Evolutionary conservation across 257 asterid genomes (phyloP).

Genomic region (Nicotiana tomentosiformis): DNA sequence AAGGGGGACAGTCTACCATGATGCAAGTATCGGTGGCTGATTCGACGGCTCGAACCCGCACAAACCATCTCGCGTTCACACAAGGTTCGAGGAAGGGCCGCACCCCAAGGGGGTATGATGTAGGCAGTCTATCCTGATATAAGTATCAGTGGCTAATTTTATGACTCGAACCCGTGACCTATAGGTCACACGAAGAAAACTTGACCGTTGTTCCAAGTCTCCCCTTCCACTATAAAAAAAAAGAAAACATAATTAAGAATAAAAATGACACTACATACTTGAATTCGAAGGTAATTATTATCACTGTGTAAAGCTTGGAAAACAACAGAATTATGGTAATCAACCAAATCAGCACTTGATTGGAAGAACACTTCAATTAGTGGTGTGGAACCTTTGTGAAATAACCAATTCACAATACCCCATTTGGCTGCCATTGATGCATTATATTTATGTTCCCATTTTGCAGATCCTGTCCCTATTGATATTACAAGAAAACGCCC

Average conservation of each 20-base stretch:
- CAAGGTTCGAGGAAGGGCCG: too few relatives aligned
- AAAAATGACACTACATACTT: slow-evolving; percentile 17
- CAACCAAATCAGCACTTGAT: slow-evolving; percentile 48
- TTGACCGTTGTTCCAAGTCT: too few relatives aligned
- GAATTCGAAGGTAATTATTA: slow-evolving; percentile 43
- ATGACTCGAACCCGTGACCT: too few relatives aligned
- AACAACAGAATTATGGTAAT: slow-evolving; percentile 31
- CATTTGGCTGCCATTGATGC: slow-evolving; percentile 31
- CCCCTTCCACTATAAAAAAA: too few relatives aligned
- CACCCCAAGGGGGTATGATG: too few relatives aligned
- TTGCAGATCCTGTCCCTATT: slow-evolving; percentile 39
- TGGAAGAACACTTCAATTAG: slow-evolving; percentile 30
- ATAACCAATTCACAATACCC: slow-evolving; percentile 38
- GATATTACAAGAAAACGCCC: slow-evolving; percentile 37
- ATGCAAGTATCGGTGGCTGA: too few relatives aligned
- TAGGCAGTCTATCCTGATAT: too few relatives aligned
- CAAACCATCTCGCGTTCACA: too few relatives aligned
- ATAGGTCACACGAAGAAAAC: too few relatives aligned
- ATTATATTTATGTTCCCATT: slow-evolving; percentile 20
- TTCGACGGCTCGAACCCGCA: too few relatives aligned
- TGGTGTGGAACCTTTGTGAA: slow-evolving; percentile 26
- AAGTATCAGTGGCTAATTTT: too few relatives aligned
- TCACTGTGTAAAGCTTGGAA: slow-evolving; percentile 30
- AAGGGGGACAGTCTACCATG: too few relatives aligned
- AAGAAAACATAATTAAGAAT: not conserved